Conservation (phyloP, 768 basidiomycete genomes). For the Xerocomellus dryophilus region DNA sequence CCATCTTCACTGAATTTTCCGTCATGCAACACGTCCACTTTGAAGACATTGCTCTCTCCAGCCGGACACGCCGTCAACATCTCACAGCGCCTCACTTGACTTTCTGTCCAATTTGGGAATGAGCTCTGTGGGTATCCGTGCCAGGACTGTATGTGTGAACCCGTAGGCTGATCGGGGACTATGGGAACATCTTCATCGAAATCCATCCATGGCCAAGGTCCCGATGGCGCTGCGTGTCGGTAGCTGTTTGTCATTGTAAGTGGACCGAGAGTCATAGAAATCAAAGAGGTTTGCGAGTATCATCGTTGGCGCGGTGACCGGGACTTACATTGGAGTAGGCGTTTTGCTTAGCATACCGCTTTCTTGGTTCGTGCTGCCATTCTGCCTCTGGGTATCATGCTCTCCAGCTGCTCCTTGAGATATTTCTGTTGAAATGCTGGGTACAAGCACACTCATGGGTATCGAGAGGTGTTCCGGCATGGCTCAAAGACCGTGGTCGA, state of each 20-base stretch:
- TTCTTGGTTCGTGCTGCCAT: background rate
- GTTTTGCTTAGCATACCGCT: conserved; percentile 9
- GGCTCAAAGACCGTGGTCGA: background rate
- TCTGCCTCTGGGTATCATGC: background rate
- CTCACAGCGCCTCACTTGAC: conserved; percentile 29
- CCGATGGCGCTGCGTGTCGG: conserved; percentile 38
- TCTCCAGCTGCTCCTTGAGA: background rate
- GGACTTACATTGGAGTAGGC: conserved; percentile 23
- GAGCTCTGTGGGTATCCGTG: conserved; percentile 28
- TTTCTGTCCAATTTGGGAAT: conserved; percentile 34
- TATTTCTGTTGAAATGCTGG: background rate
- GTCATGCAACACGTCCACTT: conserved; percentile 21
- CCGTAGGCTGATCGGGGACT: background rate
- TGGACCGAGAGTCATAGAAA: background rate
- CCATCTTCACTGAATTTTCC: conserved; percentile 8
- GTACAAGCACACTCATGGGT: conserved; percentile 13
- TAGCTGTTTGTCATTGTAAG: conserved; percentile 22
- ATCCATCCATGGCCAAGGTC: conserved; percentile 45
- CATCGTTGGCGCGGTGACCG: background rate
- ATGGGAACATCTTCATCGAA: conserved; percentile 28
- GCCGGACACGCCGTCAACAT: conserved; percentile 26
- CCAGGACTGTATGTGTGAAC: conserved; percentile 12
- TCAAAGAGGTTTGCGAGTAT: background rate
- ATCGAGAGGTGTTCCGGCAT: conserved; percentile 21
- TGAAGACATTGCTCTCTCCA: conserved; percentile 18